Evolutionary conservation across 2,329 filamentous ascomycete genomes (phyloP).

Genomic region (Biscogniauxia mediterranea): DNA sequence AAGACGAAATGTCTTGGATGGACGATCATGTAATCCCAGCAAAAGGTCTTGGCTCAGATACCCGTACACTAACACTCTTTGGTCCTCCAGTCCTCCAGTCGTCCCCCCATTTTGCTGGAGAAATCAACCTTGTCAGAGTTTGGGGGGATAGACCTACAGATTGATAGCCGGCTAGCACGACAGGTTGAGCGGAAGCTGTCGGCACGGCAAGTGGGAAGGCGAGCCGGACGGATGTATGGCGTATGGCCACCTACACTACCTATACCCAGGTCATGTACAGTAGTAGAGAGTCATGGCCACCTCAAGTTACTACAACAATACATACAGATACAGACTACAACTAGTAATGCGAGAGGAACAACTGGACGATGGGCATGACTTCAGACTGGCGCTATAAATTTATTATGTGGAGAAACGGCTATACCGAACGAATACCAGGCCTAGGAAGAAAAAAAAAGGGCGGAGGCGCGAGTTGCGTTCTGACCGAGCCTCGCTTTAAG

Average conservation of each 20-base stretch:
- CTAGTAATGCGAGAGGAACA: too few relatives aligned
- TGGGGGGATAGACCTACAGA: background rate
- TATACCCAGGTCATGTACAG: too few relatives aligned
- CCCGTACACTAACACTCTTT: background rate
- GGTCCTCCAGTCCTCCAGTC: too few relatives aligned
- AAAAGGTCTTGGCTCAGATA: background rate
- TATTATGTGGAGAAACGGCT: slow-evolving; percentile 26
- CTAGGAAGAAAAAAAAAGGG: background rate
- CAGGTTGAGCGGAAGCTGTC: background rate
- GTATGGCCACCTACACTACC: background rate
- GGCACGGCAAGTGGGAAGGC: background rate
- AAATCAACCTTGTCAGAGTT: background rate
- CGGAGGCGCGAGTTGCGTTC: slow-evolving; percentile 18
- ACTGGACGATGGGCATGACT: too few relatives aligned
- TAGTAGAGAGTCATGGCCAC: too few relatives aligned
- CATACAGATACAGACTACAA: too few relatives aligned
- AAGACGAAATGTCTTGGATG: background rate
- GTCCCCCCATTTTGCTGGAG: background rate
- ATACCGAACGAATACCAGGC: slow-evolving; percentile 29
- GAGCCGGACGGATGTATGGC: background rate
- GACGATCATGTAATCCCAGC: background rate
- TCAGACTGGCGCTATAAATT: slow-evolving; percentile 16
- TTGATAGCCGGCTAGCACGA: background rate
- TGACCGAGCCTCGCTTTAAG: slow-evolving; percentile 20
- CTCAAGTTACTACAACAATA: too few relatives aligned